A percentile compares a stretch with the other conserved stretches of the same genome.
Evolutionary conservation across 2,329 filamentous ascomycete genomes (phyloP).

Genomic region (Lasiodiplodia sp.): DNA sequence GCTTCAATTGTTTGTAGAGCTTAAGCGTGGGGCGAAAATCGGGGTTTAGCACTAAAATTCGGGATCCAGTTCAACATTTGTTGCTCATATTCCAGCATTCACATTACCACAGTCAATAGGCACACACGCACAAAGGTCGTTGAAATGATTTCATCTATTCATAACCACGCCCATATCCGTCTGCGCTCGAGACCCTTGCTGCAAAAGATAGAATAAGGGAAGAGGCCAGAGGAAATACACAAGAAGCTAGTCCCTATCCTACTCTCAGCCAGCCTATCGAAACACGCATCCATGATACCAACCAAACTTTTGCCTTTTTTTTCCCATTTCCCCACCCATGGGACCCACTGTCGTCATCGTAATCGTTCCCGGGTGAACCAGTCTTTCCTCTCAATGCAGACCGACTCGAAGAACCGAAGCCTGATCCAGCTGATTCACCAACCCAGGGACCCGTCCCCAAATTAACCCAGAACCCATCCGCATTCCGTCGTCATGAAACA

Average conservation of each 20-base stretch:
- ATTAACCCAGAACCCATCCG: conserved; percentile 16
- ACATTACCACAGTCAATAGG: too few relatives aligned
- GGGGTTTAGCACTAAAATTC: too few relatives aligned
- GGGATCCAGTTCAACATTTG: too few relatives aligned
- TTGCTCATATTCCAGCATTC: not conserved
- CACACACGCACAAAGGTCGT: not conserved
- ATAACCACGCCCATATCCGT: conserved; percentile 1
- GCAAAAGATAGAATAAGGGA: conserved; percentile 3
- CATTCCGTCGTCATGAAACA: conserved; percentile 23
- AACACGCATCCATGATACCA: not conserved
- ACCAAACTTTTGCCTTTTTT: not conserved
- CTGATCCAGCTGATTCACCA: not conserved
- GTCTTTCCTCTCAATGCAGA: not conserved
- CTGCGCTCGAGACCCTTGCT: not conserved
- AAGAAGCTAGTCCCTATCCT: conserved; percentile 7
- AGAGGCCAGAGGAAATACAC: not conserved
- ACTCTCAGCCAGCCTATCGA: conserved; percentile 4
- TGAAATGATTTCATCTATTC: conserved; percentile 20
- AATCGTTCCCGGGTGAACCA: not conserved
- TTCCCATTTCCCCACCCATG: not conserved
- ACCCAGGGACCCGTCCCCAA: conserved; percentile 1
- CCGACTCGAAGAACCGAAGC: not conserved
- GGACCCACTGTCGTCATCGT: not conserved
- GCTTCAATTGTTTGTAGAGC: too few relatives aligned
- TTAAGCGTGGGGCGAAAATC: too few relatives aligned